A percentile compares a stretch with the other conserved stretches of the same genome.
These are phyloP conservation scores for Fusarium dlaminii DNA, from an alignment of 2,329 filamentous ascomycete genomes.

Conservation along the genomic window DNA sequence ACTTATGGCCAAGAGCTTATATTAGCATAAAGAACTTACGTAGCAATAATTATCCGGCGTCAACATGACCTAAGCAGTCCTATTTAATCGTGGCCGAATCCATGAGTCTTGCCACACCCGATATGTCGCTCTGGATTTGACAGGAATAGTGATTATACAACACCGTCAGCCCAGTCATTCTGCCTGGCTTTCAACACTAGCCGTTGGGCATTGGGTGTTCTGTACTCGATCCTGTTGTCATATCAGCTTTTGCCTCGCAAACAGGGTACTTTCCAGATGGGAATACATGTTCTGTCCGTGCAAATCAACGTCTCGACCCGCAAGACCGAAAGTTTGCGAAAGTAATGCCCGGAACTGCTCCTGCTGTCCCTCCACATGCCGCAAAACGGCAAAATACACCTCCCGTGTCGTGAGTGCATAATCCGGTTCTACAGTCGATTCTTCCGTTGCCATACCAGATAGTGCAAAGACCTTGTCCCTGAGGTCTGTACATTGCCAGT, in stretches of 20 bases:
- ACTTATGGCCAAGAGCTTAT: neutral
- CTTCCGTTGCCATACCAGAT: neutral
- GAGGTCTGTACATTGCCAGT: neutral
- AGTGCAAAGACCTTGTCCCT: neutral
- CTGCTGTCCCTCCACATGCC: neutral
- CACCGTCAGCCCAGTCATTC: neutral
- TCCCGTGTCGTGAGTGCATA: neutral
- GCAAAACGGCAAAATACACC: neutral
- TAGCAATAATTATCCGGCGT: neutral
- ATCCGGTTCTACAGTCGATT: neutral
- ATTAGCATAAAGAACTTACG: neutral
- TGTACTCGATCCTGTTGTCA: neutral
- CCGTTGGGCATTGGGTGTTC: neutral
- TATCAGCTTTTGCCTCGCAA: neutral
- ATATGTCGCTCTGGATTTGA: accelerated
- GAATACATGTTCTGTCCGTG: neutral
- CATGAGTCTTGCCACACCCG: accelerated
- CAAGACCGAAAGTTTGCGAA: neutral
- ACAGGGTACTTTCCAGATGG: accelerated
- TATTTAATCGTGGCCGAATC: neutral
- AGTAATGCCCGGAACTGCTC: neutral
- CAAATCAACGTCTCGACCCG: neutral
- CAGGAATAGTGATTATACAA: neutral
- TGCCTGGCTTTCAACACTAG: neutral
- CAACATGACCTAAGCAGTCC: neutral